Conservation (phyloP, 2,329 filamentous ascomycete species). For the Sporothrix pseudoabietina region DNA sequence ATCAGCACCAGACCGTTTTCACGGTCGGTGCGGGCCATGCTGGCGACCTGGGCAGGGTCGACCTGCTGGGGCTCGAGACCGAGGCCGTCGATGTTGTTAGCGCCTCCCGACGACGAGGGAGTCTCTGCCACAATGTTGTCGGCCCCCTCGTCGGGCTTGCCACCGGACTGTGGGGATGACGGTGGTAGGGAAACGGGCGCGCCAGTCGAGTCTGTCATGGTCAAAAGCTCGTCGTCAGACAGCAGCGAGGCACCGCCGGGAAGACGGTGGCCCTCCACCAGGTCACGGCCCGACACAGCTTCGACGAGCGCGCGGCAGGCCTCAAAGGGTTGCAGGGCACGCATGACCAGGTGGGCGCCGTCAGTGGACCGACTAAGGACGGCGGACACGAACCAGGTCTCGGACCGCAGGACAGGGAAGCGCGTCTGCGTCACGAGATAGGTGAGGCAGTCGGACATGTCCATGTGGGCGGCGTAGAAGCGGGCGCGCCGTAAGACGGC, state of each 20-base stretch:
- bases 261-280: conserved; percentile 36
- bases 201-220: conserved; percentile 24
- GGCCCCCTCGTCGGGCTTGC: background rate
- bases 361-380: conserved; percentile 58
- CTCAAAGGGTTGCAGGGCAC: conserved; percentile 48
- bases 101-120: background rate
- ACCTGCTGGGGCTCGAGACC: conserved; percentile 52
- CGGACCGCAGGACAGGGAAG: conserved; percentile 61
- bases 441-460: conserved; percentile 49
- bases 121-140: background rate
- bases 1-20: conserved; percentile 65
- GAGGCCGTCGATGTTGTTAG: conserved; percentile 40
- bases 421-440: conserved; percentile 60
- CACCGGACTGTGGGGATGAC: background rate
- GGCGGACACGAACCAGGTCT: conserved; percentile 64
- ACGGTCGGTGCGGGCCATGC: conserved; percentile 56
- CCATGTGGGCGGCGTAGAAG: conserved; percentile 52
- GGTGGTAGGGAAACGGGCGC: conserved; percentile 15
- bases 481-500: conserved; percentile 35
- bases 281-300: conserved; percentile 52
- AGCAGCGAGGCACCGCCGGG: conserved; percentile 22
- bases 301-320: conserved; percentile 50
- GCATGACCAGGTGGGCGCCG: conserved; percentile 51
- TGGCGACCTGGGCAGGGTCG: conserved; percentile 48
- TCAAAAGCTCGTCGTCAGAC: conserved; percentile 19